Base-by-base conservation (phyloP, 257 asterid species). In the Apocynum venetum region DNA sequence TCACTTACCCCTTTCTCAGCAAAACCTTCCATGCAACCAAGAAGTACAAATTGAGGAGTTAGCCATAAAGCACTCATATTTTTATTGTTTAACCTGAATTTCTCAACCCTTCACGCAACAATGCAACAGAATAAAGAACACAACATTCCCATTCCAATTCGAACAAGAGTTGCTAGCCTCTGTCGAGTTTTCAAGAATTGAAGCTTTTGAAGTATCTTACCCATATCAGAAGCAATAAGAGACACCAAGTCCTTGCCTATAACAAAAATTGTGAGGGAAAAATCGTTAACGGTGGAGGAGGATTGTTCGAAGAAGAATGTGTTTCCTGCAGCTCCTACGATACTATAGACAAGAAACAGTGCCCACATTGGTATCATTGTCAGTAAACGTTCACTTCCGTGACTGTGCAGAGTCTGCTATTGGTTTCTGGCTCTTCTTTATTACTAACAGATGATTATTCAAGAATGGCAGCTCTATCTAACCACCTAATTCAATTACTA, bases 301-400 rank as follows among this genome's bases (percentile, higher is more conserved):
- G 77, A 80, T 61, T 82, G 82, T 78, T 74, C 65, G 10, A 77
- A 55, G 51, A 82, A n/a, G n/a, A n/a, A n/a, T n/a, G n/a, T n/a
- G n/a, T n/a, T n/a, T n/a, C n/a, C n/a, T n/a, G n/a, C n/a, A 82
- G 82, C 80, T 2, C 19, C 61, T 40, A 74, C 80, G 2, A 74
- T 8, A 60, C 80, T 68, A 12, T 69, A 78, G 10, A 78, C 68
- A 25, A 74, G 38, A 44, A 77, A 82, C 1, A 79, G 51, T 31
- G 74, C 31, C 31, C 31, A 25, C 31, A 25, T 25, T 25, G 31
- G 31, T 25, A 25, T 25, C 31, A 25, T 25, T 25, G 31, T 25
- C 31, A 25, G 31, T 25, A 25, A 25, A 25, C 31, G 31, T 25
- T 25, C 31, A 25, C 31, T 25, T 25, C 31, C 31, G 74, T 59